Conservation (phyloP, 805 yeast species). For the baker's yeast (Saccharomyces cerevisiae) region DNA sequence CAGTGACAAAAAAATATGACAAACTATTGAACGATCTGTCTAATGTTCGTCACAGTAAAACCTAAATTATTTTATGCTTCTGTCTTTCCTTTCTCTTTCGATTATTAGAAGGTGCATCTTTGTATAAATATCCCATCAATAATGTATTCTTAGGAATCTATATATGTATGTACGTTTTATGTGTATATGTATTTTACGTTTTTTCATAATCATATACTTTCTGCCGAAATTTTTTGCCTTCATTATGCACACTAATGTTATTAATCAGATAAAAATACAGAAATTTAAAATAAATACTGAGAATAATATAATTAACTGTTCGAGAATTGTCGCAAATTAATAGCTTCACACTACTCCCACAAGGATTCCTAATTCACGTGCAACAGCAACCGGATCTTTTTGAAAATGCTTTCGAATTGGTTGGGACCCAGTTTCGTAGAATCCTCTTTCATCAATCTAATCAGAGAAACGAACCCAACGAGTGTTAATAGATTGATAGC, state of each 20-base stretch:
- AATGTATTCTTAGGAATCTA: not conserved
- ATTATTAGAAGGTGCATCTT: not conserved
- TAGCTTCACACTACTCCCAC: not conserved
- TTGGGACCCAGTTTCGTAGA: slow-evolving; percentile 4
- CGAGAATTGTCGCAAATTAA: not conserved
- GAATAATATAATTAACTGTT: not conserved
- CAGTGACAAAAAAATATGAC: slow-evolving; percentile 67
- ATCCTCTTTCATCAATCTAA: slow-evolving; percentile 8
- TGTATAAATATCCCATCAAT: not conserved
- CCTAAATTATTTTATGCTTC: not conserved
- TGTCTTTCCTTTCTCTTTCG: not conserved
- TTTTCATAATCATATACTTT: not conserved
- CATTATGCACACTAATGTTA: not conserved
- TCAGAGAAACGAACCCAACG: slow-evolving; percentile 14
- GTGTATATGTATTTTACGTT: not conserved
- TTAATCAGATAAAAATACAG: not conserved
- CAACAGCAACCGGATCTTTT: slow-evolving; percentile 3
- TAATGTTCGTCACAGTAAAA: slow-evolving; percentile 48
- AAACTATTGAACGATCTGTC: slow-evolving; percentile 60
- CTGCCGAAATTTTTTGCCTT: not conserved
- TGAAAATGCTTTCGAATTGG: slow-evolving; percentile 9
- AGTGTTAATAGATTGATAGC: slow-evolving; percentile 7
- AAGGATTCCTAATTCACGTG: not conserved
- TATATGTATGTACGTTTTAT: not conserved
- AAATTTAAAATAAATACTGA: slow-evolving; percentile 1